A percentile compares a stretch with the other conserved stretches of the same genome.
These are phyloP conservation scores for Aspergillus nomiae DNA, from an alignment of 2,329 filamentous ascomycete genomes.

Conservation along the genomic window DNA sequence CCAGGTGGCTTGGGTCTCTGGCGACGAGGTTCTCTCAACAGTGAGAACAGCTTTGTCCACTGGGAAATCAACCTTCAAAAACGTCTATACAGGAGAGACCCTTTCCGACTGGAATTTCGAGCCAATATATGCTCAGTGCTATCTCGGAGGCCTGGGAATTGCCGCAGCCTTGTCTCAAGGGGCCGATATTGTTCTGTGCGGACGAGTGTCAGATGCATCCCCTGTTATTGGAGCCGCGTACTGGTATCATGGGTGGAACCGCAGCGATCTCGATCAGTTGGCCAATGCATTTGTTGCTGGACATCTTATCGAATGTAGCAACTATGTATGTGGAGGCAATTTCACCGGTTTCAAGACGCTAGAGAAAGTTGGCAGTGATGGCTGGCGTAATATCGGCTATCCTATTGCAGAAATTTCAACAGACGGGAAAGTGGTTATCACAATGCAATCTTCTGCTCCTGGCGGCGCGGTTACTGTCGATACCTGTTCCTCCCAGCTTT, in stretches of 20 bases:
- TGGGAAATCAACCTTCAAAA: conserved; percentile 41
- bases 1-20: conserved; percentile 52
- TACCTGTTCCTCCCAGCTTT: conserved; percentile 55
- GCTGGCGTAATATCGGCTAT: conserved; percentile 50
- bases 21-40: conserved; percentile 46
- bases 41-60: conserved; percentile 32
- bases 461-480: conserved; percentile 50
- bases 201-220: conserved; percentile 48
- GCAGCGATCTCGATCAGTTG: conserved; percentile 38
- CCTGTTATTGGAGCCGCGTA: conserved; percentile 45
- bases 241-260: conserved; percentile 48
- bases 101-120: conserved; percentile 42
- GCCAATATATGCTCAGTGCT: conserved; percentile 29
- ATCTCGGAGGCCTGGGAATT: conserved; percentile 45
- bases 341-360: conserved; percentile 46
- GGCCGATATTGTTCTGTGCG: conserved; percentile 49
- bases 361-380: conserved; percentile 26
- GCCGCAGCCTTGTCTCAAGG: conserved; percentile 41
- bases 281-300: conserved; percentile 44
- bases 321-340: conserved; percentile 48
- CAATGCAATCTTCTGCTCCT: conserved; percentile 43
- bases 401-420: conserved; percentile 50
- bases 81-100: conserved; percentile 41
- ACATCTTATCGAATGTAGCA: conserved; percentile 45
- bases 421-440: conserved; percentile 46